Percentiles rank a stretch among this genome's conserved stretches.
Conservation (phyloP, 352 stramenopile species). For the Phytopythium sindhum region DNA sequence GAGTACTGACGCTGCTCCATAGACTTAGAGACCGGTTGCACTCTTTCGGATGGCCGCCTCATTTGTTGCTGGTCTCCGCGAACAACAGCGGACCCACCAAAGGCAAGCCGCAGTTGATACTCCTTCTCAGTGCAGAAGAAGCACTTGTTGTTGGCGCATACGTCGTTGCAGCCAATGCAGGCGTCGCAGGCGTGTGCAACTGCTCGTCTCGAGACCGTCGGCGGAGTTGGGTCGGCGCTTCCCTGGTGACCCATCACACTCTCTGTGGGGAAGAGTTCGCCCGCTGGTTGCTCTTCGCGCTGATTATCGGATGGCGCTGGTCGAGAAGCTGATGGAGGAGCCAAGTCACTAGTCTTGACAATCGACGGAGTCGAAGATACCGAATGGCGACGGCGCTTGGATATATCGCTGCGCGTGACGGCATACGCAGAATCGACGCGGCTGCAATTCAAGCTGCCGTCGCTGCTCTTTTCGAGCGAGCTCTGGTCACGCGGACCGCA, state of each 20-base stretch:
- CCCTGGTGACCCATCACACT: slow-evolving; percentile 1
- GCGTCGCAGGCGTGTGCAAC: slow-evolving; percentile 52
- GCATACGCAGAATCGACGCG: background rate
- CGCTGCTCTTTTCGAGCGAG: background rate
- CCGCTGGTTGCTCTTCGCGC: background rate
- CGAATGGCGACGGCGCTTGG: background rate
- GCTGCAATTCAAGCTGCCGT: background rate
- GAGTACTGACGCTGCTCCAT: slow-evolving; percentile 64
- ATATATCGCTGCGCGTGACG: background rate
- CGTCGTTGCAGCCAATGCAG: slow-evolving; percentile 79
- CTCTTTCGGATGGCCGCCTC: background rate
- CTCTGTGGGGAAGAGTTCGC: background rate
- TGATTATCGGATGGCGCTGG: background rate
- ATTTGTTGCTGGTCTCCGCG: slow-evolving; percentile 1
- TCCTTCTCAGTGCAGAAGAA: slow-evolving; percentile 79
- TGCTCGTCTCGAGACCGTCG: slow-evolving; percentile 6
- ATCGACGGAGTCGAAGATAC: background rate
- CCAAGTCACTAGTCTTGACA: slow-evolving; percentile 4
- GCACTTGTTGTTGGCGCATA: slow-evolving; percentile 53
- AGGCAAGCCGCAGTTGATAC: slow-evolving; percentile 58
- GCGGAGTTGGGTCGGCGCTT: background rate
- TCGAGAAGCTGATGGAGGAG: background rate
- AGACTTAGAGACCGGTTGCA: slow-evolving; percentile 18
- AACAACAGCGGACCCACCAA: slow-evolving; percentile 25
- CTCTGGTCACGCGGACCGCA: background rate